Percentiles rank a stretch among this genome's conserved stretches.
Evolutionary conservation across 352 stramenopile genomes (phyloP).

Genomic region (Blastocystis sp.): DNA sequence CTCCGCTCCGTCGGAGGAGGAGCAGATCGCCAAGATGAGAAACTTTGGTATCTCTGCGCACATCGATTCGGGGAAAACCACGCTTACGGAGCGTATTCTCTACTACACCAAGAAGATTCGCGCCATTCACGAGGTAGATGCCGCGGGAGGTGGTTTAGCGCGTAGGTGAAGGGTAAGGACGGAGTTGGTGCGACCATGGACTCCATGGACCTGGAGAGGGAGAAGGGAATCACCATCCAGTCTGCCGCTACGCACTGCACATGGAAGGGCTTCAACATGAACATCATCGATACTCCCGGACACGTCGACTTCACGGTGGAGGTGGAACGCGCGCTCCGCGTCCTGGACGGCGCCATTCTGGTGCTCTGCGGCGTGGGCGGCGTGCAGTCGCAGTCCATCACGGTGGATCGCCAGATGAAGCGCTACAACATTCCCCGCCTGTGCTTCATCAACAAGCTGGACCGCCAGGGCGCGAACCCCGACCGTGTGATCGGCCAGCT

Average conservation of each 20-base stretch:
- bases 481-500: conserved; percentile 87
- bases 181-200: conserved; percentile 98
- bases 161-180: conserved; percentile 89
- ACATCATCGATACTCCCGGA: conserved; percentile 98
- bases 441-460: conserved; percentile 99
- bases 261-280: conserved; percentile 92
- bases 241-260: conserved; percentile 92
- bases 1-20: background rate
- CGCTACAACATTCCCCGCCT: conserved; percentile 96
- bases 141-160: conserved; percentile 15
- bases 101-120: conserved; percentile 98
- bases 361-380: conserved; percentile 82
- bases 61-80: conserved; percentile 97
- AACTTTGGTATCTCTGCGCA: conserved; percentile 94
- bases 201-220: conserved; percentile 97
- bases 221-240: conserved; percentile 99
- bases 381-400: conserved; percentile 96
- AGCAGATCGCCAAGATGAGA: conserved; percentile 26
- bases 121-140: conserved; percentile 80
- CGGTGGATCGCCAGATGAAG: conserved; percentile 98
- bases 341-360: conserved; percentile 93
- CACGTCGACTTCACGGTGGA: conserved; percentile 99
- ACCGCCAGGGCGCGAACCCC: conserved; percentile 92
- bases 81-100: conserved; percentile 96
- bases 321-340: conserved; percentile 91